Base-by-base conservation (phyloP, 2,329 filamentous ascomycete genomes). In the Elsinoe fawcettii region DNA sequence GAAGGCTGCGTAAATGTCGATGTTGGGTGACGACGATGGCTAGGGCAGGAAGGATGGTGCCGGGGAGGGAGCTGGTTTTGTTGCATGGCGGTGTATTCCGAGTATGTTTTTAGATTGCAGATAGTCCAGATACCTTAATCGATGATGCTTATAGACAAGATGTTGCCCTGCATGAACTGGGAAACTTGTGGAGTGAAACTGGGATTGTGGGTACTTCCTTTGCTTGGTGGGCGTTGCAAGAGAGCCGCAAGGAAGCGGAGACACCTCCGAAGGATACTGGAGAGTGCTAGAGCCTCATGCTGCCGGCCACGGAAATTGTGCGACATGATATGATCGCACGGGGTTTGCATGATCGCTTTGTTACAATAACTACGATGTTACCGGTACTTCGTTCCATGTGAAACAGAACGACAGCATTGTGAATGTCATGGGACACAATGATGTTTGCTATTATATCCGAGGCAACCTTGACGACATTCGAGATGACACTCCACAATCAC, bases 101-200 rank as follows among this genome's bases (percentile, higher is more conserved):
- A 46, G 20, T 46, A 25, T 25, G 41, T 20, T 46, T 46, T 46
- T 46, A n/a, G 41, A 46, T 22, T 46, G 41, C 41, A 46, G 41
- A 46, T 46, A 46, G 9, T 46, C 20, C 41, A 46, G 41, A 46
- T 46, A 46, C 41, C 41, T 46, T 46, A 46, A 46, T 46, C 41
- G 41, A 46, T 46, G 41, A 46, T 46, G 41, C 41, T 46, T n/a
- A 25, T 25, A 37, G 34, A 37, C 23, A 27, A 25, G 41, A 46
- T 14, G 6, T 14, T 18, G 23, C 41, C 41, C 41, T 46, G 41
- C 41, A 27, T 46, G 41, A 46, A 37, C 34, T 37, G 34, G 9
- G 14, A 37, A 6, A 3, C 6, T 37, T 37, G 34, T 37, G 34
- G 34, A 37, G 34, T n/a, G 41, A 46, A 46, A 23, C 41, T 18